These are phyloP conservation scores for Herpotrichia juniperi DNA, from an alignment of 2,329 filamentous ascomycete genomes.

Conservation along the genomic window DNA sequence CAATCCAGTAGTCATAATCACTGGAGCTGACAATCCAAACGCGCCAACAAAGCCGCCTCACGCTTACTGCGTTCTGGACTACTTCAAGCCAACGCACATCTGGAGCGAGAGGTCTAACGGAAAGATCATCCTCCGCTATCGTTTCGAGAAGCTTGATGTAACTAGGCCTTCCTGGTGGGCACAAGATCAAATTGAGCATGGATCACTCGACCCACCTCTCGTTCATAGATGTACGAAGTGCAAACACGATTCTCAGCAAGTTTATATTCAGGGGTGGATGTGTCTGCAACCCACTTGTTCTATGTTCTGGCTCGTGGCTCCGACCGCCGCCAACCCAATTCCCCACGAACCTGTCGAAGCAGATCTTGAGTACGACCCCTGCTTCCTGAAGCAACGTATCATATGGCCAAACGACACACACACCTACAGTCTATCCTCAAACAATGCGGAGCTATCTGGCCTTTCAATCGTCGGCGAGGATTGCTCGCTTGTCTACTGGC, in stretches of 20 bases:
- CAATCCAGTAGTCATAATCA: conserved; percentile 58
- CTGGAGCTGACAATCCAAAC: conserved; percentile 59
- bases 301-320: conserved; percentile 59
- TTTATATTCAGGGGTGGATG: conserved; percentile 61
- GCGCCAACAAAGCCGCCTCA: conserved; percentile 60
- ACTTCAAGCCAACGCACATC: conserved; percentile 70
- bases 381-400: conserved; percentile 63
- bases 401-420: conserved; percentile 47
- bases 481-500: conserved; percentile 60
- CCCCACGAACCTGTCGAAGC: conserved; percentile 38
- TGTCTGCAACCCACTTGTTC: conserved; percentile 62
- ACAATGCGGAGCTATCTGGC: conserved; percentile 30
- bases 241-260: conserved; percentile 34
- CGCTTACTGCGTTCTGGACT: conserved; percentile 70
- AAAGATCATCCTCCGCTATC: conserved; percentile 61
- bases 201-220: conserved; percentile 29
- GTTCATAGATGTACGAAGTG: conserved; percentile 49
- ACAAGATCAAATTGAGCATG: conserved; percentile 34
- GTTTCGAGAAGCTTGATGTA: conserved; percentile 68
- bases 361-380: conserved; percentile 58
- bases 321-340: neutral
- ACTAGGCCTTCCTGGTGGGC: conserved; percentile 65
- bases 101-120: conserved; percentile 66
- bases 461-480: conserved; percentile 52
- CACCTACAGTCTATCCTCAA: conserved; percentile 43